Base-by-base conservation (phyloP, 805 yeast species). In the Brettanomyces nanus region DNA sequence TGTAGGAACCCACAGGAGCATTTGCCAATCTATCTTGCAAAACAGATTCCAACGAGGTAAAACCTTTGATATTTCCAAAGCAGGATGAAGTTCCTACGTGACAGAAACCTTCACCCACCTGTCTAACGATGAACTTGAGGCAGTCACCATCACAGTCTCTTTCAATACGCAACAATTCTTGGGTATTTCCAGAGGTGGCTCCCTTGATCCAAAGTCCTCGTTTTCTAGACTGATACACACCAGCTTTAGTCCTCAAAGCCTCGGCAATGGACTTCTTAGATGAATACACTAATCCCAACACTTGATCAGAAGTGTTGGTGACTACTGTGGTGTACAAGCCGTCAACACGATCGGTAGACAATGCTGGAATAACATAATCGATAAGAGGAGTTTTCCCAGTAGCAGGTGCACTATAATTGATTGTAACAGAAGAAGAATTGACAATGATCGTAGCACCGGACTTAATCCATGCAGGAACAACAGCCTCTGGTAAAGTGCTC, bases 191-290 rank as follows among this genome's bases (percentile, higher is more conserved):
- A n/a, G 95, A 83, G 2, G 96, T 85, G 39, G 82, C 81, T 22
- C 98, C 98, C 60, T 92, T 92, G 59, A 80, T 83, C 98, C 98
- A 92, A 42, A 92, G 70, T 31, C 95, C 97, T 44, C 85, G 78
- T 52, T 82, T 79, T 51, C 98, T 80, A 6, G 96, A 85, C 60
- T 83, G 96, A 62, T 92, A 92, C 2, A 92, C 95, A 41, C 98
- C 98, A 7, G 85, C 77, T 35, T 75, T 72, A 18, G 85, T 80
- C 43, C 75, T 75, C 48, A 92, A 73, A 10, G 97, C 92, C 51
- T 83, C 89, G 31, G 72, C 62, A 51, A 92, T 77, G 25, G 95
- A 85, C 49, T 82, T 87, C 30, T 62, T 62, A 0, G 95, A 85
- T 0, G 97, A 90, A 63, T 87, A 92, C 7, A 90, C 97, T 21